These are phyloP conservation scores for Neurospora pannonica DNA, from an alignment of 495 filamentous ascomycete species.

Conservation along the genomic window DNA sequence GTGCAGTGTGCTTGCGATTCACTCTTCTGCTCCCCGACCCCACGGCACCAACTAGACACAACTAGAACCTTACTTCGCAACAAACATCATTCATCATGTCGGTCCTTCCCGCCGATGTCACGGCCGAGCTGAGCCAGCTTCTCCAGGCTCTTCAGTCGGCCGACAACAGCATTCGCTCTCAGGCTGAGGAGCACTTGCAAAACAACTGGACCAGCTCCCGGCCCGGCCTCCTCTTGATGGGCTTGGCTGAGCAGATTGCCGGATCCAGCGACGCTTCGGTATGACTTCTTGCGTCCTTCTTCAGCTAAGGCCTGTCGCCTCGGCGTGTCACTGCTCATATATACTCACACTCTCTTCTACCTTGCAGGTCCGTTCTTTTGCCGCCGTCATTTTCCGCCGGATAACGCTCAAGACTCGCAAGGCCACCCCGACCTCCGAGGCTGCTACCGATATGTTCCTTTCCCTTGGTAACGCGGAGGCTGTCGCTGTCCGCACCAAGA, in stretches of 20 bases:
- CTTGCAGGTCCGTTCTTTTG: constrained; percentile 72
- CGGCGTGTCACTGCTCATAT: neutral
- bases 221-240: constrained; percentile 85
- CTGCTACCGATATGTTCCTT: constrained; percentile 71
- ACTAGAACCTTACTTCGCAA: neutral
- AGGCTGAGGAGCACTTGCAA: constrained; percentile 82
- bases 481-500: constrained; percentile 66
- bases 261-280: constrained; percentile 58
- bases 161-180: constrained; percentile 74
- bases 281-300: constrained; percentile 24
- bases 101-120: constrained; percentile 69
- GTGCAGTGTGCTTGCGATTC: neutral
- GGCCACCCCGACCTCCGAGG: constrained; percentile 51
- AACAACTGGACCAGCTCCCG: constrained; percentile 74
- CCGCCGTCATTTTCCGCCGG: constrained; percentile 88
- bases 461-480: constrained; percentile 62
- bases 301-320: neutral
- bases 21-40: neutral
- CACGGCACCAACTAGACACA: neutral
- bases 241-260: constrained; percentile 83
- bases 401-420: constrained; percentile 84
- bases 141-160: constrained; percentile 78
- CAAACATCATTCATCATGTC: constrained; percentile 51
- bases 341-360: constrained; percentile 1
- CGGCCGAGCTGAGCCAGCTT: constrained; percentile 73